A percentile compares a stretch with the other conserved stretches of the same genome.
Evolutionary conservation across 768 basidiomycete species (phyloP).

Genomic region (Suillus clintonianus): DNA sequence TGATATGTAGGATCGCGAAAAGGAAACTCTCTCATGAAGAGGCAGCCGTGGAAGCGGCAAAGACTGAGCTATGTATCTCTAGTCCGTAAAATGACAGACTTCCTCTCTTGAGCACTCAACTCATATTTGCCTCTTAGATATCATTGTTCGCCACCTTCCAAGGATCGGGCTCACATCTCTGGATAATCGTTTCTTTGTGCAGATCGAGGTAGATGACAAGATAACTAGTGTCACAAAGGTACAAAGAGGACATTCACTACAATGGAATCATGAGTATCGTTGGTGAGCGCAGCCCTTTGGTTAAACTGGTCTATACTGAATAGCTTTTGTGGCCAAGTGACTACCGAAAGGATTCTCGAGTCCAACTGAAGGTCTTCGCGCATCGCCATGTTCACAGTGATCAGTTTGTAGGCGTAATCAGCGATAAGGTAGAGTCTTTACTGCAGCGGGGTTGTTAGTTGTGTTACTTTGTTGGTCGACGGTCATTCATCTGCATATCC

Average conservation of each 20-base stretch:
- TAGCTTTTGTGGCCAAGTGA: not conserved
- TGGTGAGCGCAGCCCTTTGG: not conserved
- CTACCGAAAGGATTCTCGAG: not conserved
- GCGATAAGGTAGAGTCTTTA: not conserved
- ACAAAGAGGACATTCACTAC: not conserved
- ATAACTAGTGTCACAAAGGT: not conserved
- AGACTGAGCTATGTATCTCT: not conserved
- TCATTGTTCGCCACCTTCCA: constrained; percentile 3
- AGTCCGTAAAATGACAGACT: not conserved
- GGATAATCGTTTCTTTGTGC: constrained; percentile 1
- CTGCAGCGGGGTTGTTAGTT: not conserved
- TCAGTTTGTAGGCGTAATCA: not conserved
- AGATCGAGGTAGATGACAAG: not conserved
- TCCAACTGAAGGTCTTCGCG: not conserved
- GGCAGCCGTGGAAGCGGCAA: not conserved
- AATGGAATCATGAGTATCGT: not conserved
- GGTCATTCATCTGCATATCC: not conserved
- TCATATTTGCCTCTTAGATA: not conserved
- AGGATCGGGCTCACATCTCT: not conserved
- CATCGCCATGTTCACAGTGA: not conserved
- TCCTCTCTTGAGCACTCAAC: not conserved
- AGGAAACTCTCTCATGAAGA: not conserved
- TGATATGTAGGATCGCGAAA: not conserved
- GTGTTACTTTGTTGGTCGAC: not conserved
- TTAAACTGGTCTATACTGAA: not conserved